Evolutionary conservation across 768 basidiomycete species (phyloP).

Genomic region (Butyriboletus loyo): DNA sequence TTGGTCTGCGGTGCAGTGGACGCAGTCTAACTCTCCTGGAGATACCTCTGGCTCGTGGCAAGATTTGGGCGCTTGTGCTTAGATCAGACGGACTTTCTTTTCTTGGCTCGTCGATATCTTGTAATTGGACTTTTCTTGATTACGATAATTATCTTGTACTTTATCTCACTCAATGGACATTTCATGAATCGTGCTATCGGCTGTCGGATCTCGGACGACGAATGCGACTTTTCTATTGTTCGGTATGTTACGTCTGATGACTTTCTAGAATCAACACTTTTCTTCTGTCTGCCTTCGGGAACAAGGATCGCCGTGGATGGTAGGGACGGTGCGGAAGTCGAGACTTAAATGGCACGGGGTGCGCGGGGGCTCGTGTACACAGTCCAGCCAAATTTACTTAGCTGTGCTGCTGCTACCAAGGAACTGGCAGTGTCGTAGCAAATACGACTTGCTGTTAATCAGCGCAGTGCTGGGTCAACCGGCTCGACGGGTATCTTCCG

Average conservation of each 20-base stretch:
- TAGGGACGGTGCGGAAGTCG: background rate
- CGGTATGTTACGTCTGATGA: too few relatives aligned
- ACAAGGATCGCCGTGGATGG: background rate
- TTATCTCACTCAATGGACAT: background rate
- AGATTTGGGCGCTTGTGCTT: slow-evolving; percentile 21
- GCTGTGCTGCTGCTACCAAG: slow-evolving; percentile 15
- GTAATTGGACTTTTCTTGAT: background rate
- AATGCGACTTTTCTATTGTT: too few relatives aligned
- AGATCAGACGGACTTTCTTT: background rate
- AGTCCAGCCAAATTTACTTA: slow-evolving; percentile 4
- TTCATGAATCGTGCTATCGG: too few relatives aligned
- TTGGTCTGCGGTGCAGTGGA: slow-evolving; percentile 29
- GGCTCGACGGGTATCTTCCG: slow-evolving; percentile 21
- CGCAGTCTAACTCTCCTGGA: slow-evolving; percentile 16
- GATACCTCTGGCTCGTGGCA: slow-evolving; percentile 28
- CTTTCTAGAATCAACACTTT: too few relatives aligned
- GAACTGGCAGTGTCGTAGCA: background rate
- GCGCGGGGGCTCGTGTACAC: slow-evolving; percentile 15
- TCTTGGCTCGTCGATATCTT: background rate
- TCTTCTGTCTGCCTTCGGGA: background rate
- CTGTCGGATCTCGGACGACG: too few relatives aligned
- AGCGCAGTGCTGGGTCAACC: slow-evolving; percentile 1
- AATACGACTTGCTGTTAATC: background rate
- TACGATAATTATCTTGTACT: too few relatives aligned
- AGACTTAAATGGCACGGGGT: slow-evolving; percentile 7